phyloP scores from a whole-genome alignment of 176 grass and related monocot genomes.

The Otatea glauca region DNA sequence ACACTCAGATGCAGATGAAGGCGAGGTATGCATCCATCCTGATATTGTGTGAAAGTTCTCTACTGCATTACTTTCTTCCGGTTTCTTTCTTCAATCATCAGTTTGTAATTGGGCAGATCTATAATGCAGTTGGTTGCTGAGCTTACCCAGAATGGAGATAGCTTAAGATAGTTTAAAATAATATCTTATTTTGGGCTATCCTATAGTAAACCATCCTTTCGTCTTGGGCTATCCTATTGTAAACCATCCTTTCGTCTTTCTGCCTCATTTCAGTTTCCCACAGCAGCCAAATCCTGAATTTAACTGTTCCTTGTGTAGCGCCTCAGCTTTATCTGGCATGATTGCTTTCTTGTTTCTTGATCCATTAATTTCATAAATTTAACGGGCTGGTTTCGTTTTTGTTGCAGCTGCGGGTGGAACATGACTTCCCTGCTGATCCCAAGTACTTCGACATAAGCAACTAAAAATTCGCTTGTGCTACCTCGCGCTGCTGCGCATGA shows the following conservation, averaged over 20 bases:
- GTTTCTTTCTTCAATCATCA: slow-evolving; percentile 23
- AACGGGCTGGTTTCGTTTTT: neutral
- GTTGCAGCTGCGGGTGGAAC: slow-evolving; percentile 81
- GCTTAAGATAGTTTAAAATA: neutral
- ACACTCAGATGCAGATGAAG: slow-evolving; percentile 94
- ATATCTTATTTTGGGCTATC: neutral
- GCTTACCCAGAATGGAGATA: neutral
- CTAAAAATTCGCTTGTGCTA: slow-evolving; percentile 49
- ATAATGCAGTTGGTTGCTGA: neutral
- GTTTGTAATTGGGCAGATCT: neutral
- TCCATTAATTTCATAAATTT: neutral
- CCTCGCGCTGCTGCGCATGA: neutral
- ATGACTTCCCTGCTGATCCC: slow-evolving; percentile 91
- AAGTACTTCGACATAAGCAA: slow-evolving; percentile 98
- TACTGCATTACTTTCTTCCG: neutral
- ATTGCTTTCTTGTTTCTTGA: neutral
- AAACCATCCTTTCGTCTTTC: neutral
- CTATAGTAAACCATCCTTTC: neutral
- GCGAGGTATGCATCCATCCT: slow-evolving; percentile 64
- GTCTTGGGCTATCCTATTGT: neutral
- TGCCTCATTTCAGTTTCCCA: neutral
- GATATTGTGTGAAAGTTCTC: neutral
- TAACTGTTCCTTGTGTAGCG: neutral
- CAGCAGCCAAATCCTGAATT: neutral
- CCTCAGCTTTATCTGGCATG: neutral